Percentiles rank a stretch among this genome's conserved stretches.
These are phyloP conservation scores for Arthrobotrys musiformis DNA, from an alignment of 2,329 filamentous ascomycete genomes.

Conservation along the genomic window DNA sequence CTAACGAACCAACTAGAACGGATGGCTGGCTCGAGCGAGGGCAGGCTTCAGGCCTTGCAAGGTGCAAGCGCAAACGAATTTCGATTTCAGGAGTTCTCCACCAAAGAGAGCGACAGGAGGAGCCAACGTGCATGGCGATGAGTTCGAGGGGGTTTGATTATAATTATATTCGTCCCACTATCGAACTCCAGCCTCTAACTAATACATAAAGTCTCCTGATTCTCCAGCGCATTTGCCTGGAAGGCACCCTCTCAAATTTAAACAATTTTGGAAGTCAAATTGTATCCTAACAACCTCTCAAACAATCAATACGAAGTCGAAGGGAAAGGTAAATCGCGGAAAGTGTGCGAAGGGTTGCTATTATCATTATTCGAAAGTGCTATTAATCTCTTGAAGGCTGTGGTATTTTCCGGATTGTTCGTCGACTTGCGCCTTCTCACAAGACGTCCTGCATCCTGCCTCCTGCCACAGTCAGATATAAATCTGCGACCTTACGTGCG, in stretches of 20 bases:
- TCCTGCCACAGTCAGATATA: neutral
- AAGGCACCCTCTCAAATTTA: slow-evolving; percentile 46
- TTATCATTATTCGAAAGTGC: too few species aligned
- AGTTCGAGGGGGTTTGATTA: neutral
- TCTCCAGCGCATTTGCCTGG: slow-evolving; percentile 43
- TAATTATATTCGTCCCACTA: slow-evolving; percentile 2
- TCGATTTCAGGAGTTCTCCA: slow-evolving; percentile 46
- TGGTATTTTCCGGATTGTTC: slow-evolving; percentile 17
- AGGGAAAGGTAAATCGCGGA: slow-evolving; percentile 19
- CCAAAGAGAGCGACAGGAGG: slow-evolving; percentile 28
- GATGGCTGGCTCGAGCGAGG: slow-evolving; percentile 29
- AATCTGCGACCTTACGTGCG: slow-evolving; percentile 21
- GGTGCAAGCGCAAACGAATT: slow-evolving; percentile 33
- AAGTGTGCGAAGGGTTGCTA: slow-evolving; percentile 42
- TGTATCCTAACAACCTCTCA: slow-evolving; percentile 23
- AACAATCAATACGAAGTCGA: neutral
- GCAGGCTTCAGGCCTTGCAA: neutral
- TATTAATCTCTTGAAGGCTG: slow-evolving; percentile 29
- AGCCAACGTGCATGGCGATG: slow-evolving; percentile 25
- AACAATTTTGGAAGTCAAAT: slow-evolving; percentile 26
- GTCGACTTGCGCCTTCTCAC: neutral
- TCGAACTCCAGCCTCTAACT: neutral
- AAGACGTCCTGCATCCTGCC: slow-evolving; percentile 11
- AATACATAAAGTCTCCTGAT: slow-evolving; percentile 52
- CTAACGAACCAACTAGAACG: too few species aligned